Percentiles rank a stretch among this genome's conserved stretches.
Evolutionary conservation across 1,284 basidiomycete genomes (phyloP).

Genomic region (Chondrostereum purpureum): DNA sequence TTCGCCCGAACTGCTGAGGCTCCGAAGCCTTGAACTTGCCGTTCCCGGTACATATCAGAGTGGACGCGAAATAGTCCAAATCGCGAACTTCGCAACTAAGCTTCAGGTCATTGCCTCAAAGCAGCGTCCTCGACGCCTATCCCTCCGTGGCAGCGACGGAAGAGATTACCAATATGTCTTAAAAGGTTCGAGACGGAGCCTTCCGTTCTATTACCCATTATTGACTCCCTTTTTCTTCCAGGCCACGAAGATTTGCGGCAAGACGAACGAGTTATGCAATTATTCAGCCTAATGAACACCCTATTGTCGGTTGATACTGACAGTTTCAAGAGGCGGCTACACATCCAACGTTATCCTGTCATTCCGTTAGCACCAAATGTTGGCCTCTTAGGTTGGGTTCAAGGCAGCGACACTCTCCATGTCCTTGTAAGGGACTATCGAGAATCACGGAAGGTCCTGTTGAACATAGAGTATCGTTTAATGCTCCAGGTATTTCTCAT

Average conservation of each 20-base stretch:
- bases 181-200: conserved; percentile 57
- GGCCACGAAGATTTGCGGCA: conserved; percentile 99
- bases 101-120: conserved; percentile 96
- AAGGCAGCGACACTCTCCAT: conserved; percentile 97
- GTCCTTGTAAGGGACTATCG: conserved; percentile 95
- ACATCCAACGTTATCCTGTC: conserved; percentile 91
- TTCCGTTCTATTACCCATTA: conserved; percentile 5
- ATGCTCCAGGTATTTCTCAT: conserved; percentile 77
- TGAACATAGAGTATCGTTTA: conserved; percentile 97
- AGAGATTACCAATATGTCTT: conserved; percentile 90
- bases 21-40: conserved; percentile 87
- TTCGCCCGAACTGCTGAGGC: conserved; percentile 87
- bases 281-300: conserved; percentile 97
- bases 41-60: conserved; percentile 97
- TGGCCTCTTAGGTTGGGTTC: conserved; percentile 93
- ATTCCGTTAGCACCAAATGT: conserved; percentile 96
- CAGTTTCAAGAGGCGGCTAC: conserved; percentile 93
- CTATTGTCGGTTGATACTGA: conserved; percentile 89
- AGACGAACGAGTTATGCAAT: conserved; percentile 99
- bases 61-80: conserved; percentile 82
- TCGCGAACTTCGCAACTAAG: conserved; percentile 80
- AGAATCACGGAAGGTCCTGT: conserved; percentile 90
- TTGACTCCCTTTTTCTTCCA: conserved; percentile 27
- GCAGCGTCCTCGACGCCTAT: conserved; percentile 89
- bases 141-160: conserved; percentile 88